These are phyloP conservation scores for Trametes cubensis DNA, from an alignment of 768 basidiomycete genomes.

Conservation along the genomic window DNA sequence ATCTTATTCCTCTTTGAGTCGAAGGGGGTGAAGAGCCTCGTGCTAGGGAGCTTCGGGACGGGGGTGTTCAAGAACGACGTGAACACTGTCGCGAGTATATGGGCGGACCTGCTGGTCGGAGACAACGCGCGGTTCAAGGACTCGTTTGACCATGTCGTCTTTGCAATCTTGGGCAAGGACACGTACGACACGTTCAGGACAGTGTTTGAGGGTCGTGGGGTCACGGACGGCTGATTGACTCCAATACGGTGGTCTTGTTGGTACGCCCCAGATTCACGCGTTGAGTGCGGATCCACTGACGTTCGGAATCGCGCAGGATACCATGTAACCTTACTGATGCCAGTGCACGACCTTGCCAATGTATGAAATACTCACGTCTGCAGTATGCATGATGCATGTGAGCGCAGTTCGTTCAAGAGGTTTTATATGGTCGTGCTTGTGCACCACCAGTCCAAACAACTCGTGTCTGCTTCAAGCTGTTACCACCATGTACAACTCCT, in stretches of 20 bases:
- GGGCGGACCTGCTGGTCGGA: slow-evolving; percentile 59
- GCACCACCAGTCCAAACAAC: neutral
- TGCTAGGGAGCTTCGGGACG: slow-evolving; percentile 78
- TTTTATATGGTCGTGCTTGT: neutral
- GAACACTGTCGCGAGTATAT: slow-evolving; percentile 57
- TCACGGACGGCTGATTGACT: neutral
- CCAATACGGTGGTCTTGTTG: neutral
- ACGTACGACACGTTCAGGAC: slow-evolving; percentile 49
- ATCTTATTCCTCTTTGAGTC: slow-evolving; percentile 67
- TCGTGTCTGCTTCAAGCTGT: neutral
- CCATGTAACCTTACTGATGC: slow-evolving; percentile 9
- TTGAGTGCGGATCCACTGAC: neutral
- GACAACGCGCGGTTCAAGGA: slow-evolving; percentile 55
- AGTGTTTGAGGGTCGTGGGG: slow-evolving; percentile 31
- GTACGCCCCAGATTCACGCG: neutral
- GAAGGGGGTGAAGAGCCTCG: slow-evolving; percentile 58
- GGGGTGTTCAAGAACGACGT: slow-evolving; percentile 75
- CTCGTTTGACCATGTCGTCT: slow-evolving; percentile 65
- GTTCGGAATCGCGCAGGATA: neutral
- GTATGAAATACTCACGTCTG: neutral
- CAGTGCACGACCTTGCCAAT: neutral
- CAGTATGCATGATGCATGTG: slow-evolving; percentile 1
- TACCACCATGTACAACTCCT: slow-evolving; percentile 1
- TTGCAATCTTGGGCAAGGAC: slow-evolving; percentile 61
- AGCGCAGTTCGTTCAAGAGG: neutral